A percentile compares a stretch with the other conserved stretches of the same genome.
Evolutionary conservation across 345 rosid genomes (phyloP).

Genomic region (Salix suchowensis): DNA sequence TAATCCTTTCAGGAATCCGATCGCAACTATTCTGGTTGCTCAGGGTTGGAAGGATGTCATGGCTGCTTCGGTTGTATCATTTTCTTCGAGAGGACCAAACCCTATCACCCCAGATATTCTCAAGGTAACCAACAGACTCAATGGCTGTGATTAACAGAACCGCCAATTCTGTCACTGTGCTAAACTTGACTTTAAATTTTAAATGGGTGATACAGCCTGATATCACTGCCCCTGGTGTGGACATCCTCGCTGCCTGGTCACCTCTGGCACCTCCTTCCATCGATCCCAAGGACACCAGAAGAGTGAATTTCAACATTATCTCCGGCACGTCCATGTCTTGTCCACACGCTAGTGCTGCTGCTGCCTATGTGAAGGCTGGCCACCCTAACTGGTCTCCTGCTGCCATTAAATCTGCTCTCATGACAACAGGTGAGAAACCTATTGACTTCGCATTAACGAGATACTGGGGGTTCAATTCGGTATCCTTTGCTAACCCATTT

Average conservation of each 20-base stretch:
- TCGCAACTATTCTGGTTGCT: slow-evolving; percentile 17
- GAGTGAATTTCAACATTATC: slow-evolving; percentile 20
- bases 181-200: not conserved
- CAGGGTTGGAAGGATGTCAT: slow-evolving; percentile 10
- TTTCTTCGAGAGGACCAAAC: slow-evolving; percentile 26
- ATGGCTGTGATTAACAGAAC: not conserved
- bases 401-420: slow-evolving; percentile 19
- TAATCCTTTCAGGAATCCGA: slow-evolving; percentile 15
- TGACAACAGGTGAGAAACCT: slow-evolving; percentile 24
- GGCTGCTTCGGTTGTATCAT: slow-evolving; percentile 24
- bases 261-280: slow-evolving; percentile 17
- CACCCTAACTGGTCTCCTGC: slow-evolving; percentile 30
- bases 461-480: not conserved
- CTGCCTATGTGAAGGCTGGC: slow-evolving; percentile 33
- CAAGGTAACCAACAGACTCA: slow-evolving; percentile 10
- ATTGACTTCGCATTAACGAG: not conserved
- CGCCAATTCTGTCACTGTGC: not conserved
- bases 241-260: slow-evolving; percentile 35
- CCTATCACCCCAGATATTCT: slow-evolving; percentile 21
- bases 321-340: slow-evolving; percentile 35
- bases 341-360: slow-evolving; percentile 29
- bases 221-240: slow-evolving; percentile 27
- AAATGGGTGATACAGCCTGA: slow-evolving; percentile 23
- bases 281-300: not conserved
- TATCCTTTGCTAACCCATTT: not conserved